These are phyloP conservation scores for Haplographium delicatum DNA, from an alignment of 495 filamentous ascomycete species.

Conservation along the genomic window DNA sequence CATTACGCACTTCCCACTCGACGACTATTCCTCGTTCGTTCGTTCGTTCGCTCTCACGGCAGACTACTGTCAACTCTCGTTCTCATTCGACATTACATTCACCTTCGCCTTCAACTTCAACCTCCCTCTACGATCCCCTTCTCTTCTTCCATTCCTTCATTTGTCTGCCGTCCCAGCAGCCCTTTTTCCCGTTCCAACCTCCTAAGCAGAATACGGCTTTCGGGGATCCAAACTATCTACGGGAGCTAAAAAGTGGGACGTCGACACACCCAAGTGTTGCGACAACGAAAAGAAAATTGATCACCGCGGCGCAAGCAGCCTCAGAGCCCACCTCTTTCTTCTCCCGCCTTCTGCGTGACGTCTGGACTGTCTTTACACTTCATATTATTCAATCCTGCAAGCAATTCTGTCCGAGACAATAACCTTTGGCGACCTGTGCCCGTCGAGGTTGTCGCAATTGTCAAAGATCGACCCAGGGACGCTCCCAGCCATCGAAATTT, in stretches of 20 bases:
- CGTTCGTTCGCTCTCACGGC: not conserved
- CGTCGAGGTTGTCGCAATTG: not conserved
- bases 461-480: not conserved
- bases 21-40: not conserved
- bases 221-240: no score
- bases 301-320: slow-evolving; percentile 1
- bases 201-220: no score
- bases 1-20: not conserved
- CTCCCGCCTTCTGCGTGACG: not conserved
- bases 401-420: not conserved
- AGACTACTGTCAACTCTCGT: not conserved
- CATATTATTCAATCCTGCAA: not conserved
- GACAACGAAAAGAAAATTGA: not conserved
- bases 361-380: slow-evolving; percentile 13
- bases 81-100: not conserved
- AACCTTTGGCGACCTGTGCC: not conserved
- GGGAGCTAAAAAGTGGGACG: slow-evolving; percentile 5
- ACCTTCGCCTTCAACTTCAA: no score
- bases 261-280: not conserved
- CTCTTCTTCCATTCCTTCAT: not conserved
- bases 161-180: not conserved
- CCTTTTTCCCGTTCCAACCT: not conserved
- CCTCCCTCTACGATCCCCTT: no score
- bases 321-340: not conserved
- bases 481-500: slow-evolving; percentile 2